These are phyloP conservation scores for Suhomyces yuchorum DNA, from an alignment of 1,139 yeast species.

Conservation along the genomic window DNA sequence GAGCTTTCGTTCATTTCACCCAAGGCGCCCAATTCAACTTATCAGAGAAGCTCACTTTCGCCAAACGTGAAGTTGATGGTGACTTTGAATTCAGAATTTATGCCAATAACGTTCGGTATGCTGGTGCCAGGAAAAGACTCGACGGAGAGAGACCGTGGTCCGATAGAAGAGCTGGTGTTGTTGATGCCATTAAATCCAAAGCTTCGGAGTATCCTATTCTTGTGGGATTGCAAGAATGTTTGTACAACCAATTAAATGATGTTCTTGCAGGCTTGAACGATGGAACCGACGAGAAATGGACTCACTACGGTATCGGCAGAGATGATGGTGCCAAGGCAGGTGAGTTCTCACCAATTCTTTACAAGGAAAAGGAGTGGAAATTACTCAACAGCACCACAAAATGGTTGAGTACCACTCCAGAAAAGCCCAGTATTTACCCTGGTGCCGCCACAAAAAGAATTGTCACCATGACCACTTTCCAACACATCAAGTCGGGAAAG, in stretches of 20 bases:
- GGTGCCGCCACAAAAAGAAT: slow-evolving; percentile 48
- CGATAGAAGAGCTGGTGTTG: slow-evolving; percentile 27
- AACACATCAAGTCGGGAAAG: slow-evolving; percentile 25
- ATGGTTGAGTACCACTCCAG: slow-evolving; percentile 48
- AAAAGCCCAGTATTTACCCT: slow-evolving; percentile 41
- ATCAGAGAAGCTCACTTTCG: not conserved
- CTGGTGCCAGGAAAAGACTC: slow-evolving; percentile 21
- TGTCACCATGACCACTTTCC: slow-evolving; percentile 41
- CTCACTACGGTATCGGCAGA: slow-evolving; percentile 51
- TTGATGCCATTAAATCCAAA: slow-evolving; percentile 20
- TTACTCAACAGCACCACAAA: slow-evolving; percentile 38
- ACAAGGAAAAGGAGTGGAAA: slow-evolving; percentile 32
- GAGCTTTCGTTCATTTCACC: slow-evolving; percentile 8
- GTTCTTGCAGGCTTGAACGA: slow-evolving; percentile 23
- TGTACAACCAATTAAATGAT: slow-evolving; percentile 33
- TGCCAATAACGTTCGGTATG: slow-evolving; percentile 32
- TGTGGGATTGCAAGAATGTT: slow-evolving; percentile 36
- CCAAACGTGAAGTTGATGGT: slow-evolving; percentile 6
- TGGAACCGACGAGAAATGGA: slow-evolving; percentile 26
- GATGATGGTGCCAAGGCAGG: slow-evolving; percentile 48
- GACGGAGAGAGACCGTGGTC: slow-evolving; percentile 32
- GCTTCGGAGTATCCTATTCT: slow-evolving; percentile 25
- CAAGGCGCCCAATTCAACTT: not conserved
- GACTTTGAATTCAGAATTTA: slow-evolving; percentile 22
- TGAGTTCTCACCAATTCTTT: slow-evolving; percentile 50